Base-by-base conservation (phyloP, 805 yeast genomes). In the Aciculoconidium aculeatum region DNA sequence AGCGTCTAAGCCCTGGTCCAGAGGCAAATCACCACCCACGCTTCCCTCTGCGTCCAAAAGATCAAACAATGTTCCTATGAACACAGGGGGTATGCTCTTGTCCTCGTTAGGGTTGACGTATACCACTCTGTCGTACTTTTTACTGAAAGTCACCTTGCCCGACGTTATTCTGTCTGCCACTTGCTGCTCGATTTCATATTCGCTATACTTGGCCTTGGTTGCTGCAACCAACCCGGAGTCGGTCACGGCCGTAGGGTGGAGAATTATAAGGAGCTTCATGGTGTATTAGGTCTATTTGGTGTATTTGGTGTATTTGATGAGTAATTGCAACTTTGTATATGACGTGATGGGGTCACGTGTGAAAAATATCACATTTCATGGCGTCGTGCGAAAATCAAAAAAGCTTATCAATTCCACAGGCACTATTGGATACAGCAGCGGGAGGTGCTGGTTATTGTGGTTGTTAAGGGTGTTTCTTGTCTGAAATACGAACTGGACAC, bases 241-340 rank as follows among this genome's bases (percentile, higher is more conserved):
- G 0, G 79, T 71, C 8, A 78, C 82, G 27, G 73, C 67, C 6
- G 82, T 78, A 11, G 86, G 86, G 45, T 79, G 86, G 31, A 79
- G 63, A 28, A 79, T 58, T 15, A 78, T 52, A 31, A 77, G 53
- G 15, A 55, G 48, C 25, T 40, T 41, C 35, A 49, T 40, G n/a
- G n/a, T n/a, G 24, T 11, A 11, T 8, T 21, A 21, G 24, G 7
- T 21, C 24, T 11, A 8, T 11, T 21, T 11, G 7, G 11, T 8
- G 11, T 7, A 8, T 21, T 18, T 18, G 21, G 10, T 18, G 21
- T 18, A 18, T 8, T 18, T 21, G 7, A 5, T 21, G n/a, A 6
- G n/a, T n/a, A n/a, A n/a, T n/a, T n/a, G n/a, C n/a, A n/a, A n/a
- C n/a, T n/a, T n/a, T n/a, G n/a, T n/a, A n/a, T n/a, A n/a, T n/a